These are phyloP conservation scores for Russula griseocarnosa DNA, from an alignment of 768 basidiomycete species.

Conservation along the genomic window DNA sequence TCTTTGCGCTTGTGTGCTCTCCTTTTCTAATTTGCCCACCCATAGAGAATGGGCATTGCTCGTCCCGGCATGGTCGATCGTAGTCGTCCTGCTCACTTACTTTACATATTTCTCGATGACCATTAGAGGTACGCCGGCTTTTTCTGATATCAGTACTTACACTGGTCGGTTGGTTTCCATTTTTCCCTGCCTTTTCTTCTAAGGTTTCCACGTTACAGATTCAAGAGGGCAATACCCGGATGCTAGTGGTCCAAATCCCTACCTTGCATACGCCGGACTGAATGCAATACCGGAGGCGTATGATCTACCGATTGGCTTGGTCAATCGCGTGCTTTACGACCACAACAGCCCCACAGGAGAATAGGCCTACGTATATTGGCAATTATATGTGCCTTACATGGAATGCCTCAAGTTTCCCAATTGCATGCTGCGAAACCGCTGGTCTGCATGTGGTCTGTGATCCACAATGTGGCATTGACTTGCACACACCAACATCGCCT, in stretches of 20 bases:
- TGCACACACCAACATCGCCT: background rate
- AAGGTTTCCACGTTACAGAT: conserved; percentile 42
- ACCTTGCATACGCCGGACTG: conserved; percentile 45
- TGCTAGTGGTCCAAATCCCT: conserved; percentile 39
- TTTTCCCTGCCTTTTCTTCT: conserved; percentile 5
- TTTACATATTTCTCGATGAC: conserved; percentile 73
- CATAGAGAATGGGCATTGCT: conserved; percentile 81
- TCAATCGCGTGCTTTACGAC: conserved; percentile 67
- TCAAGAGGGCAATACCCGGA: conserved; percentile 50
- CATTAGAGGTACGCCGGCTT: conserved; percentile 62
- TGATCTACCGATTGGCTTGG: conserved; percentile 78
- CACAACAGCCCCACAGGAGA: background rate
- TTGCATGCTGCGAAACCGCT: background rate
- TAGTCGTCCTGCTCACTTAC: conserved; percentile 71
- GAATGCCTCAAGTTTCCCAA: background rate
- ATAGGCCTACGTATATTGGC: background rate
- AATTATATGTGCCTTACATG: background rate
- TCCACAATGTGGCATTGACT: background rate
- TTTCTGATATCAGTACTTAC: conserved; percentile 62
- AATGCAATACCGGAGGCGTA: conserved; percentile 61
- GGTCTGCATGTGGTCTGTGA: background rate
- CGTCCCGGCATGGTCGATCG: conserved; percentile 70
- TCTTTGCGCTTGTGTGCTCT: background rate
- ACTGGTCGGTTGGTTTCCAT: conserved; percentile 53
- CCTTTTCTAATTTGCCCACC: background rate